Evolutionary conservation across 768 basidiomycete genomes (phyloP).

Genomic region (Nidula microcarpa): DNA sequence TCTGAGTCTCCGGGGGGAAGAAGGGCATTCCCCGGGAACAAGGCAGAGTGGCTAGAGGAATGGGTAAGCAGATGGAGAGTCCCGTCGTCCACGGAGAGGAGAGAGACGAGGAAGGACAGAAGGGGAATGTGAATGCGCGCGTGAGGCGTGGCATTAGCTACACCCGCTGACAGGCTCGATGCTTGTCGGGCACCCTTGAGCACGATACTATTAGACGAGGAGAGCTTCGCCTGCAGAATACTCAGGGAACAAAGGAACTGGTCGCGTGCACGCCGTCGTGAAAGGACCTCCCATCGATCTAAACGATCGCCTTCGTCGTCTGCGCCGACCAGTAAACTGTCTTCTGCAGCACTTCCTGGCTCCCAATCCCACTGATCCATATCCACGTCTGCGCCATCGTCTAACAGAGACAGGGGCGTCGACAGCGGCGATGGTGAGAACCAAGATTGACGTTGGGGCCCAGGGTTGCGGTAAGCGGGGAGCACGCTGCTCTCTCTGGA

Average conservation of each 20-base stretch:
- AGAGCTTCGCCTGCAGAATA: neutral
- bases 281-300: neutral
- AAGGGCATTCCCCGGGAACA: constrained; percentile 20
- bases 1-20: neutral
- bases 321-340: neutral
- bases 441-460: neutral
- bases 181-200: neutral
- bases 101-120: constrained; percentile 28
- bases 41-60: constrained; percentile 21
- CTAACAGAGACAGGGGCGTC: neutral
- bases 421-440: neutral
- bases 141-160: constrained; percentile 12
- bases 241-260: neutral
- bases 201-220: neutral
- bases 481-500: neutral
- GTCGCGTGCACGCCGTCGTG: neutral
- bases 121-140: constrained; percentile 30
- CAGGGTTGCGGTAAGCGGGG: neutral
- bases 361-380: neutral
- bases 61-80: constrained; percentile 31
- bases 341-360: neutral
- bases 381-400: neutral
- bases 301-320: neutral
- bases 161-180: neutral
- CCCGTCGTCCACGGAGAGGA: constrained; percentile 33